phyloP scores from a whole-genome alignment of 257 asterid species.

The Nicotiana tabacum region DNA sequence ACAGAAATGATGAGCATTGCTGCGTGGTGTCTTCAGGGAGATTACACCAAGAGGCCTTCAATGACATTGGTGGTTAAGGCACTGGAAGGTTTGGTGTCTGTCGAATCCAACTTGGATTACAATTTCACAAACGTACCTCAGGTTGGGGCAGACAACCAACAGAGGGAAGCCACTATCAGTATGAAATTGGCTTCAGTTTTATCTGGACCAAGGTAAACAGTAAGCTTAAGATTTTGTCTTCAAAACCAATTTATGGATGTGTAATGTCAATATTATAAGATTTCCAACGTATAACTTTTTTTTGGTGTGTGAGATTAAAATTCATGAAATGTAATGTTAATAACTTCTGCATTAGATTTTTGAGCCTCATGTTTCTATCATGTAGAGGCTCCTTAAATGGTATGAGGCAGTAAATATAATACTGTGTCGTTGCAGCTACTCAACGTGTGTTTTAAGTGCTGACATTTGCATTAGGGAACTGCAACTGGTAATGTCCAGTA shows the following conservation, averaged over 20 bases:
- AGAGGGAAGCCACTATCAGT: neutral
- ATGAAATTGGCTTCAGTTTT: neutral
- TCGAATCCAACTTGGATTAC: constrained; percentile 1
- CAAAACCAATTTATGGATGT: neutral
- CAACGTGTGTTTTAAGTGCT: neutral
- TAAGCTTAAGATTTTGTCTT: neutral
- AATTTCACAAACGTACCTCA: neutral
- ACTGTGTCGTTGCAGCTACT: neutral
- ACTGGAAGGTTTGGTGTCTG: constrained; percentile 13
- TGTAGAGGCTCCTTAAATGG: neutral
- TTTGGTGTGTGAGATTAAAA: neutral
- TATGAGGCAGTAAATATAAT: neutral
- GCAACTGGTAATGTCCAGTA: neutral
- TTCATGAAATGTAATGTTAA: neutral
- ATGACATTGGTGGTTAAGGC: constrained; percentile 25
- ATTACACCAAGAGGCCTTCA: constrained; percentile 18
- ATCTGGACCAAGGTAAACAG: constrained; percentile 15
- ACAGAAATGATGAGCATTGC: constrained; percentile 12
- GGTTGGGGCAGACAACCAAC: neutral
- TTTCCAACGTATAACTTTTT: neutral
- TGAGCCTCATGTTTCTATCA: neutral
- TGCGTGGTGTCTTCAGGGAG: constrained; percentile 21
- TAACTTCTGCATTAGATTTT: neutral
- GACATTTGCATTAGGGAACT: neutral
- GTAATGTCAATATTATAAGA: neutral